A percentile compares a stretch with the other conserved stretches of the same genome.
Evolutionary conservation across 2,329 filamentous ascomycete species (phyloP).

Genomic region (Mycosphaerella arachidis): DNA sequence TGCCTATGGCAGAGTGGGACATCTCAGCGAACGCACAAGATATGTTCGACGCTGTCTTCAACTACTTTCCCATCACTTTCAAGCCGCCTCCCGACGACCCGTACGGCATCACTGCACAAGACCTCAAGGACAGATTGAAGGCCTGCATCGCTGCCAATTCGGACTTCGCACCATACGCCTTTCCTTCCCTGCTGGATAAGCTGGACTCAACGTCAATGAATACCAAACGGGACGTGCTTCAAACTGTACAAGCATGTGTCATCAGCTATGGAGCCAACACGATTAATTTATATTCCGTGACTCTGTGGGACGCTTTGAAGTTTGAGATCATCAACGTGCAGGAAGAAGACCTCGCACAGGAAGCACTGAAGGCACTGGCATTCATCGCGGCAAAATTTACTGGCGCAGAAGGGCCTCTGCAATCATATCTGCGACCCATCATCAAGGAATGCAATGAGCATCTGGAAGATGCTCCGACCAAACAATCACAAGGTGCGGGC

Average conservation of each 20-base stretch:
- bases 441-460: conserved; percentile 65
- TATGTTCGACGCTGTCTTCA: conserved; percentile 65
- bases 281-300: conserved; percentile 59
- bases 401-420: conserved; percentile 44
- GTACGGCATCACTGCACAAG: conserved; percentile 64
- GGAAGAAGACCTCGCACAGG: conserved; percentile 60
- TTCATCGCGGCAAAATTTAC: conserved; percentile 55
- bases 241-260: conserved; percentile 58
- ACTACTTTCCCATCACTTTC: conserved; percentile 70
- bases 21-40: conserved; percentile 56
- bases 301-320: conserved; percentile 64
- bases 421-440: conserved; percentile 55
- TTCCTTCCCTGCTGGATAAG: conserved; percentile 64
- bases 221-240: conserved; percentile 64
- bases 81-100: conserved; percentile 65
- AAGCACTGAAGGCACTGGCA: conserved; percentile 53
- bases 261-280: conserved; percentile 55
- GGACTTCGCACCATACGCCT: conserved; percentile 61
- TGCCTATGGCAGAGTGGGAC: conserved; percentile 65
- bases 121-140: conserved; percentile 60
- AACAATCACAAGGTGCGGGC: conserved; percentile 61
- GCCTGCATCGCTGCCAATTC: conserved; percentile 60
- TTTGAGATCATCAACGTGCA: conserved; percentile 65
- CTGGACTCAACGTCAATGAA: conserved; percentile 65
- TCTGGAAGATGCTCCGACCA: conserved; percentile 63